phyloP scores from a whole-genome alignment of 1,139 yeast species.

The Debaryomyces nepalensis region DNA sequence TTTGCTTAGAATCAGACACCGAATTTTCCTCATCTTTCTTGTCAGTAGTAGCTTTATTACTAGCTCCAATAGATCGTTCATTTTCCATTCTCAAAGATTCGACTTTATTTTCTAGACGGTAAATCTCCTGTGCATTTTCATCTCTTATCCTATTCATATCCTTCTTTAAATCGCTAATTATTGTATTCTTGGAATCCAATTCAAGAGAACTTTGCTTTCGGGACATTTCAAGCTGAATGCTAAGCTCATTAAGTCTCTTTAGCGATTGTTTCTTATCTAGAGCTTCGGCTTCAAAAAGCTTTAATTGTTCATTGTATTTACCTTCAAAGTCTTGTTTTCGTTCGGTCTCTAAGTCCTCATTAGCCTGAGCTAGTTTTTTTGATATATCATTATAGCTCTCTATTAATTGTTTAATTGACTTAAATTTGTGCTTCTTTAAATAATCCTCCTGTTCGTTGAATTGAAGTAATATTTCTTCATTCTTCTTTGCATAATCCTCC shows the following conservation, averaged over 20 bases:
- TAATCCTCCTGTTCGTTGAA: slow-evolving; percentile 41
- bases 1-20: slow-evolving; percentile 16
- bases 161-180: slow-evolving; percentile 31
- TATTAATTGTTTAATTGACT: slow-evolving; percentile 31
- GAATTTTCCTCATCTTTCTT: slow-evolving; percentile 19
- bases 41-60: slow-evolving; percentile 7
- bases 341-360: slow-evolving; percentile 27
- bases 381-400: slow-evolving; percentile 22
- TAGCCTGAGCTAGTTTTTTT: slow-evolving; percentile 20
- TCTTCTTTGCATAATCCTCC: slow-evolving; percentile 35
- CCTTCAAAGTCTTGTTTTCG: slow-evolving; percentile 37
- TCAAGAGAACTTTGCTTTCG: slow-evolving; percentile 46
- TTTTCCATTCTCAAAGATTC: slow-evolving; percentile 43
- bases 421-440: slow-evolving; percentile 32
- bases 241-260: slow-evolving; percentile 42
- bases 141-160: slow-evolving; percentile 34
- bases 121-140: slow-evolving; percentile 50
- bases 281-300: slow-evolving; percentile 39
- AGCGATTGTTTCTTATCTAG: slow-evolving; percentile 31
- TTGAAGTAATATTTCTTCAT: slow-evolving; percentile 33
- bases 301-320: slow-evolving; percentile 43
- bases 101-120: slow-evolving; percentile 53
- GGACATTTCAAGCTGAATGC: slow-evolving; percentile 43
- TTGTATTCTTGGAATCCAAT: slow-evolving; percentile 32
- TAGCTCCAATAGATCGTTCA: slow-evolving; percentile 21